Evolutionary conservation across 805 yeast species (phyloP), one percentile per base, ranked within the genome.

Genomic region (Metschnikowia orientalis): DNA sequence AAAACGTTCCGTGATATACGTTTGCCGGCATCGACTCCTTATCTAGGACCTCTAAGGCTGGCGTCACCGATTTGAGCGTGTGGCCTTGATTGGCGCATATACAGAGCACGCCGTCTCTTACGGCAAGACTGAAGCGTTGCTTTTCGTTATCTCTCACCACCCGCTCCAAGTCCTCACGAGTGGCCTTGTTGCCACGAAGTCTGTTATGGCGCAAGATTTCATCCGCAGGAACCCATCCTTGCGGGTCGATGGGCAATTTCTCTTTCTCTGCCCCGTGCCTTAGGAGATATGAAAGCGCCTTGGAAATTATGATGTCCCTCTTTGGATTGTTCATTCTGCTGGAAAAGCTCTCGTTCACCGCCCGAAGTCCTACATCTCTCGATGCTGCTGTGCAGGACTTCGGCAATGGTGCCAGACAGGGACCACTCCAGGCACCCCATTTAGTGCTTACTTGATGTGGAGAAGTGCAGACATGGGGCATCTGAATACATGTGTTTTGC

Each of bases 51-150:
- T 33, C 52, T 18, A 75, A 55, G 18, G 69, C 66, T 10, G 71
- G 68, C 13, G 62, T 69, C 1, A 78, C 63, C 0, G 47, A 37
- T 20, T 55, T 51, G 4, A 90, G 59, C 0, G 95, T 78, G 56
- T 92, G 98, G 4, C 98, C 98, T 57, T 92, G 98, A 32, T 81
- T 80, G 3, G 98, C 97, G 52, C 97, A 76, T n/a, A 90, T 63
- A 12, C 23, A 41, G 21, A 53, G 17, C 2, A 4, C 57, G 4
- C 46, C 59, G 5, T 53, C 57, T 7, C 46, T 46, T 4, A 34
- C 35, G 8, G 56, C 61, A 8, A 88, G 40, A 21, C 70, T 68
- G 57, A 79, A 90, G 34, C 98, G 56, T 45, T 79, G 69, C 58
- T 90, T 90, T 34, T 71, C 77, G 48, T 89, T 84, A 6, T 54